Base-by-base conservation (phyloP, 2,329 filamentous ascomycete genomes). In the Colletotrichum sp. region DNA sequence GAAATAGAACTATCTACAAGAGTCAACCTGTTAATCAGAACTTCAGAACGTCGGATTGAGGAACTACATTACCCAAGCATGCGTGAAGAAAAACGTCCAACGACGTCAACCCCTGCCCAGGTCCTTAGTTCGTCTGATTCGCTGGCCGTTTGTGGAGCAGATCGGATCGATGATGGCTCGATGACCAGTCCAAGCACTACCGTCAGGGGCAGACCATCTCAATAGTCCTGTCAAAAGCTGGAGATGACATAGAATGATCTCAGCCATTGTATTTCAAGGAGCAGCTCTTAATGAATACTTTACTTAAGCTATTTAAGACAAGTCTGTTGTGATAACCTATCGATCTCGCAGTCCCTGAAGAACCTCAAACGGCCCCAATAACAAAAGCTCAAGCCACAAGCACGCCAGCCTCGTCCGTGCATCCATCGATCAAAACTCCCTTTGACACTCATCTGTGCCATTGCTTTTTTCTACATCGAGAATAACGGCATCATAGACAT, bases 401-500 rank as follows among this genome's bases (percentile, higher is more conserved):
- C 32, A 39, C 34, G 12, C 61, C 61, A 13, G 27, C 61, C 61
- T 39, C 61, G 61, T 61, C 58, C 61, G 61, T 39, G 34, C 61
- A 64, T 62, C 8, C 5, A 9, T 36, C 58, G 58, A 25, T 18
- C 61, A 13, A 64, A 64, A 9, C n/a, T n/a, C 8, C 61, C 61
- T 64, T 43, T 39, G 22, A 67, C 18, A 43, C 43, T 52, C 30
- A 30, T 8, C 25, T 1, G n/a, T 18, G 39, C 1, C 39, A 48
- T 12, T 43, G n/a, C 25, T 74, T 74, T 74, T 70, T 62, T 74
- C 64, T 34, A 18, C 34, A 64, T 39, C 15, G 34, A 27, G 10
- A 36, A 13, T 28, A 71, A 32, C 27, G 36, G 69, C 72, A 75
- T 75, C 72, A 75, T 75, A 66, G 70, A 66, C 62, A 55, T 55